Evolutionary conservation across 208 protist species (phyloP).

Genomic region (Herpetomonas samuelpessoai): DNA sequence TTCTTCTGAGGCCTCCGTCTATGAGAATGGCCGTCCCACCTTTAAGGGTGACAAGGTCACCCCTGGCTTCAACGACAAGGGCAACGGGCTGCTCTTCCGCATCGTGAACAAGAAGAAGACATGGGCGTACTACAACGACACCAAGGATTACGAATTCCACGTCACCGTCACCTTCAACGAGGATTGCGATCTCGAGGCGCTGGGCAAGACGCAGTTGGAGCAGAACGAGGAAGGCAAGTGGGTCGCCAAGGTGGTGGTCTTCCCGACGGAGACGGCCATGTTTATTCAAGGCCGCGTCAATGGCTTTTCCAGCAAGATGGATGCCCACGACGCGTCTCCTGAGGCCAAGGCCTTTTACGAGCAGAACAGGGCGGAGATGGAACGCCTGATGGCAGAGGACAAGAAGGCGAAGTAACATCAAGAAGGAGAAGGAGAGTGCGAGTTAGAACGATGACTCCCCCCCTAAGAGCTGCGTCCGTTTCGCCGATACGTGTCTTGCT

Average conservation of each 20-base stretch:
- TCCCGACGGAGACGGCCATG: slow-evolving; percentile 56
- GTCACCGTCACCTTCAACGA: slow-evolving; percentile 57
- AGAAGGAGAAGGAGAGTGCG: neutral
- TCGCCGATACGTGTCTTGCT: neutral
- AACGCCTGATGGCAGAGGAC: neutral
- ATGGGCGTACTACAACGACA: slow-evolving; percentile 84
- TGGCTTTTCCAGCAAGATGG: slow-evolving; percentile 61
- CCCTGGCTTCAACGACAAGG: slow-evolving; percentile 33
- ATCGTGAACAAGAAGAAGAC: slow-evolving; percentile 44
- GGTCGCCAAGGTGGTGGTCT: slow-evolving; percentile 47
- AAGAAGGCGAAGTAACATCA: neutral
- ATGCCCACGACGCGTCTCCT: slow-evolving; percentile 15
- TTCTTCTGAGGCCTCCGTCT: slow-evolving; percentile 19
- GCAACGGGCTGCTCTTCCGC: slow-evolving; percentile 64
- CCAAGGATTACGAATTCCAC: slow-evolving; percentile 71
- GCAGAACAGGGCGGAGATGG: neutral
- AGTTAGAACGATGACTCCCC: neutral
- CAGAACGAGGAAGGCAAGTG: slow-evolving; percentile 34
- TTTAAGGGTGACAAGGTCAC: slow-evolving; percentile 44
- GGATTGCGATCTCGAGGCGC: slow-evolving; percentile 53
- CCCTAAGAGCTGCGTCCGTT: neutral
- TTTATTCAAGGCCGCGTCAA: slow-evolving; percentile 67
- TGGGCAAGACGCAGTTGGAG: slow-evolving; percentile 58
- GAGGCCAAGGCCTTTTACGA: neutral
- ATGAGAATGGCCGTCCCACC: slow-evolving; percentile 37